Base-by-base conservation (phyloP, 2,329 filamentous ascomycete species). In the Aspergillus persii region DNA sequence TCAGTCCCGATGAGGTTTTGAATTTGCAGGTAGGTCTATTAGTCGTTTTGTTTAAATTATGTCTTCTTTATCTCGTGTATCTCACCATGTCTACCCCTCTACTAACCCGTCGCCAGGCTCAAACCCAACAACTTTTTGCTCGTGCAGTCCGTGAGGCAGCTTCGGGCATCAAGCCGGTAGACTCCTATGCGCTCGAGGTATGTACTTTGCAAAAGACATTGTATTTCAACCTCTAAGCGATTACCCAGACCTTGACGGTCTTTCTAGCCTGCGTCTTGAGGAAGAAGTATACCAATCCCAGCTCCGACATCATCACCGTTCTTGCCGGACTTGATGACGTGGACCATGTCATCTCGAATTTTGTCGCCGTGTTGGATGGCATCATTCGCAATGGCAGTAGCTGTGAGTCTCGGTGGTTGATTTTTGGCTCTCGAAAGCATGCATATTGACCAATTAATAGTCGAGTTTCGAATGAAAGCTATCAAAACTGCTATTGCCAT, bases 201-300 rank as follows among this genome's bases (percentile, higher is more conserved):
- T 61, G 67, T 63, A 36, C 41, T 47, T 54, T 30, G 44, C 26
- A 8, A 53, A 8, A 29, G 44, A 26, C 8, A 27, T 51, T 53
- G 63, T 55, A 12, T 56, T 78, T 70, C 81, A 80, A 79, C 72
- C 79, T 77, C 66, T 56, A 71, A 67, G 51, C 29, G 31, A 12
- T 66, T 69, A 46, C 5, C 3, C 74, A 98, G 91, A 98, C 93
- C 61, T 84, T 98, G 71, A 92, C 89, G 74, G 88, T 90, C 51
- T 97, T 98, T 76, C 84, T 99, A 72, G 88, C 89, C 53, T 87
- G 87, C 56, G 84, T 96, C 18, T 81, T 98, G 62, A 85, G 86
- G 59, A 99, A 98, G 78, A 92, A 89, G 74, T 99, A 96, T 75
- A 92, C 91, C 27, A 97, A 97, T 69, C 91, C 93, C 5, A 97